A percentile compares a stretch with the other conserved stretches of the same genome.
phyloP scores from a whole-genome alignment of 2,329 filamentous ascomycete species.

The Verticillium dahliae region DNA sequence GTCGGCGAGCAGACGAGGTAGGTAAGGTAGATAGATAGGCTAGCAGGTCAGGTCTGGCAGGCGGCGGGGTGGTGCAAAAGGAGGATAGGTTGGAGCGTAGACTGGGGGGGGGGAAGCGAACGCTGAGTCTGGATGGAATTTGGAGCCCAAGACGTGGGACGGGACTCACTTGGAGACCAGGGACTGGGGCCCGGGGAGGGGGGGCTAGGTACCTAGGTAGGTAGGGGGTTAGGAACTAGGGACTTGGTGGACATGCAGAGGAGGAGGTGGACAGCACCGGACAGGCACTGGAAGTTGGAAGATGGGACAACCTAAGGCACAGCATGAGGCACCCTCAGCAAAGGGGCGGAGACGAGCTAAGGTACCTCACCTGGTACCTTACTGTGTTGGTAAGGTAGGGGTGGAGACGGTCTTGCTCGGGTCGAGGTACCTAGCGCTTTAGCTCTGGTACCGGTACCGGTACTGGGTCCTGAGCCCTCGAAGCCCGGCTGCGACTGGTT shows the following conservation, averaged over 20 bases:
- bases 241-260: neutral
- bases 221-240: neutral
- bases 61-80: constrained; percentile 2
- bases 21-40: neutral
- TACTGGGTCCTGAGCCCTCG: neutral
- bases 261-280: neutral
- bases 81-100: neutral
- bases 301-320: neutral
- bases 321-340: neutral
- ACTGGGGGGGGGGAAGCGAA: neutral
- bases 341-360: neutral
- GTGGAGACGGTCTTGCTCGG: neutral
- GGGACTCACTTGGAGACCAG: neutral
- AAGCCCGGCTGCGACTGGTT: neutral
- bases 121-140: constrained; percentile 3
- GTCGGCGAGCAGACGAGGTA: neutral
- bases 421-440: neutral
- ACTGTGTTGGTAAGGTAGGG: neutral
- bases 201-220: no score
- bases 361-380: neutral
- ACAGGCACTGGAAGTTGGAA: neutral
- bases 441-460: neutral
- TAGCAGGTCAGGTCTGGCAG: neutral
- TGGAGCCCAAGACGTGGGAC: constrained; percentile 1
- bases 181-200: no score